Base-by-base conservation (phyloP, 306 rosid species). In the Alnus glutinosa region DNA sequence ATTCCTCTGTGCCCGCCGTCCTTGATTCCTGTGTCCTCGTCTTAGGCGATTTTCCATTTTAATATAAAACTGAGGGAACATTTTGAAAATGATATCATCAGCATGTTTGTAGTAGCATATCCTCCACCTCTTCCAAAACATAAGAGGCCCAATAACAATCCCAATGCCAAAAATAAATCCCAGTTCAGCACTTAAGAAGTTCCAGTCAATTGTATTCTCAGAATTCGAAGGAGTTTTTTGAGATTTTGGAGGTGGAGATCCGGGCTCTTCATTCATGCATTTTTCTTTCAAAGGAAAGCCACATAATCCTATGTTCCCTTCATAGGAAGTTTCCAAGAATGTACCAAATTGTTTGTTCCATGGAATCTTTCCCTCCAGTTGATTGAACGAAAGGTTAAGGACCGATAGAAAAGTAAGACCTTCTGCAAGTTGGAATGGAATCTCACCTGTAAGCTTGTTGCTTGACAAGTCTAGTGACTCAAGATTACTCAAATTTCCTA, bases 391-490 rank as follows among this genome's bases (percentile, higher is more conserved):
- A 13, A 86, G 83, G 9, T 88, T 86, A 34, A 86, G 9, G 28
- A 74, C 50, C 2, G 69, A 52, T 9, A 86, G 78, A 50, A 86
- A 88, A 5, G 6, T 30, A 1, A 86, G 16, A 0, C 15, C 39
- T 4, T 62, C 69, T 63, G 78, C 78, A 10, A 86, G 57, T 4
- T 67, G 15, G 0, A 30, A 0, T 13, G 92, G 88, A 68, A 89
- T 84, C 49, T 34, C 18, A 5, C 81, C 84, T 0, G 1, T 59
- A 68, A 88, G 50, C 0, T 32, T 16, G 77, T 86, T 89, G 4
- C 12, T 64, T 23, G 85, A 84, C 4, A 86, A 23, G 16, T 85
- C 92, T 1, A 89, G 57, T 13, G 89, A 84, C 79, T 83, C 89
- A 7, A 88, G 62, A 3, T 67, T 16, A 0, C 1, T 55, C 76